These are phyloP conservation scores for Areca catechu DNA, from an alignment of 176 grass and related monocot species.

Conservation along the genomic window DNA sequence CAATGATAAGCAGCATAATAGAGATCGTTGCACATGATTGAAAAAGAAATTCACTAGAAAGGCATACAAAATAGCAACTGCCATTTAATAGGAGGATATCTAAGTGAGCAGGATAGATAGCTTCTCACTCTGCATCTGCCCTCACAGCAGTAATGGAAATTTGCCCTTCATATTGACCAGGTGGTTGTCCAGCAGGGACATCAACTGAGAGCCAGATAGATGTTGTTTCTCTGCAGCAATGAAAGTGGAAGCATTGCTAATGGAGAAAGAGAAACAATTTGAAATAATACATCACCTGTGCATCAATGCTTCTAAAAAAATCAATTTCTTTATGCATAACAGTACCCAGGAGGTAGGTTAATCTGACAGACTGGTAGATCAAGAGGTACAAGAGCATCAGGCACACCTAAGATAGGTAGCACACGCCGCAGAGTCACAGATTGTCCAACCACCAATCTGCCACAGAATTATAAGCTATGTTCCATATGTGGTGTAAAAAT, in stretches of 20 bases:
- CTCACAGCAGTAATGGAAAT: slow-evolving; percentile 72
- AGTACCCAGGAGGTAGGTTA: slow-evolving; percentile 83
- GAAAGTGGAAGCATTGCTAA: slow-evolving; percentile 11
- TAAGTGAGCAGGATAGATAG: not conserved
- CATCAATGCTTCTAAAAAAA: not conserved
- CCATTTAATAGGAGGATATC: too few relatives aligned
- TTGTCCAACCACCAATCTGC: slow-evolving; percentile 56
- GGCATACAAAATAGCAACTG: too few relatives aligned
- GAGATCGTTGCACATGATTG: too few relatives aligned
- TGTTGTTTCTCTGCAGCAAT: slow-evolving; percentile 65
- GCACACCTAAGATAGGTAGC: slow-evolving; percentile 88
- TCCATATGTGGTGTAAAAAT: too few relatives aligned
- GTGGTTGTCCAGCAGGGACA: slow-evolving; percentile 65
- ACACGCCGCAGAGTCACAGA: slow-evolving; percentile 79
- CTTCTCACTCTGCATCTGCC: slow-evolving; percentile 58
- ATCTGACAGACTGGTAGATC: slow-evolving; percentile 54
- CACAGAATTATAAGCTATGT: not conserved
- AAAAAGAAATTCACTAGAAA: too few relatives aligned
- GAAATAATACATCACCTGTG: not conserved
- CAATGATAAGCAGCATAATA: too few relatives aligned
- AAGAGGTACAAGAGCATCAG: slow-evolving; percentile 97
- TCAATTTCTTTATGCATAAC: slow-evolving; percentile 24
- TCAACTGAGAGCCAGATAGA: slow-evolving; percentile 87
- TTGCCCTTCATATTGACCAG: slow-evolving; percentile 89
- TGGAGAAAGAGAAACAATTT: not conserved